Evolutionary conservation across 2,329 filamentous ascomycete genomes (phyloP).

Genomic region (Aspergillus costaricaensis): DNA sequence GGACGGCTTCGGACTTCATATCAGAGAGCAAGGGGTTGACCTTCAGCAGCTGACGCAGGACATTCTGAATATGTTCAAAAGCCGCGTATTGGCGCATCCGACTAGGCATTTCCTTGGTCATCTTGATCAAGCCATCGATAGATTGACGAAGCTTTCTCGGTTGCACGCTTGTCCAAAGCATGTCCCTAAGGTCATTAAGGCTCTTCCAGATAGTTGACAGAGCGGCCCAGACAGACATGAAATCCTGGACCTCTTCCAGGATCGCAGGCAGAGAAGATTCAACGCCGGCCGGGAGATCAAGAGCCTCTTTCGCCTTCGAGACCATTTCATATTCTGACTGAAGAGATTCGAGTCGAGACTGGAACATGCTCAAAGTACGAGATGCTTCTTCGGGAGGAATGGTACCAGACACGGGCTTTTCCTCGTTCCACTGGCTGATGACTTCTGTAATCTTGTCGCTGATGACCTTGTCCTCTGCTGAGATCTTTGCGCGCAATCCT

Average conservation of each 20-base stretch:
- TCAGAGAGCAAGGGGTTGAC: constrained; percentile 86
- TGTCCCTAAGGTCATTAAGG: constrained; percentile 88
- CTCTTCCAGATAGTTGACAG: constrained; percentile 96
- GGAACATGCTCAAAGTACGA: constrained; percentile 77
- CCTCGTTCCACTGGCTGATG: constrained; percentile 85
- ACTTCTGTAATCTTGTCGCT: constrained; percentile 85
- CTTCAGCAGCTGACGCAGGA: constrained; percentile 84
- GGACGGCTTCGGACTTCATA: constrained; percentile 93
- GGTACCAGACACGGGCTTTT: constrained; percentile 94
- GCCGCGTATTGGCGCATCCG: constrained; percentile 98
- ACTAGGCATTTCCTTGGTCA: constrained; percentile 98
- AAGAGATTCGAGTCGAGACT: constrained; percentile 78
- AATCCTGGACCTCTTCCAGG: constrained; percentile 95
- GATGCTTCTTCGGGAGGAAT: constrained; percentile 89
- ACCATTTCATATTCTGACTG: constrained; percentile 92
- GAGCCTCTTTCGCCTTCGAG: constrained; percentile 91
- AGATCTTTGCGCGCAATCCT: constrained; percentile 89
- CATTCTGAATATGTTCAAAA: constrained; percentile 97
- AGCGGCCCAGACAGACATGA: constrained; percentile 97
- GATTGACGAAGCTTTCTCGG: constrained; percentile 88
- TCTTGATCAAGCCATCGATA: constrained; percentile 90
- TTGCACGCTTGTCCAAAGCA: constrained; percentile 92
- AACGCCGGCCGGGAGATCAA: constrained; percentile 78
- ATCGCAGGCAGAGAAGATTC: constrained; percentile 83
- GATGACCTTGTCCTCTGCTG: constrained; percentile 88